A percentile compares a stretch with the other conserved stretches of the same genome.
These are phyloP conservation scores for Raddia guianensis DNA, from an alignment of 176 grass and related monocot species.

Conservation along the genomic window DNA sequence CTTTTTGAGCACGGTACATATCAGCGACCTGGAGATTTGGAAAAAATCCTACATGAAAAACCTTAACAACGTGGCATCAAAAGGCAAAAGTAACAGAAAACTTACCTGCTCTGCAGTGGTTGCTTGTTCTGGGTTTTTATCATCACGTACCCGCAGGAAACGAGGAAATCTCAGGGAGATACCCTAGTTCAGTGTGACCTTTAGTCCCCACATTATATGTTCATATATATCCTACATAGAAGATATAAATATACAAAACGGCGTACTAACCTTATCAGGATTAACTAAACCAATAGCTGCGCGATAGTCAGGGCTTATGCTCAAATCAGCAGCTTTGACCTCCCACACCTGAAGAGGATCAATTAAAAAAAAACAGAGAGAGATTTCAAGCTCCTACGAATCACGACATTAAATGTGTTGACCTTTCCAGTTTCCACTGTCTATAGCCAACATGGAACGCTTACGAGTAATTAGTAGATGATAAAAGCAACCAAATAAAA, in stretches of 20 bases:
- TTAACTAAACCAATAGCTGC: constrained; percentile 92
- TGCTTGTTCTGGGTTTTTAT: constrained; percentile 89
- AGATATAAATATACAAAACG: not conserved
- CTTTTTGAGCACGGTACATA: constrained; percentile 93
- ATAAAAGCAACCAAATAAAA: not conserved
- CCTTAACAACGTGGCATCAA: not conserved
- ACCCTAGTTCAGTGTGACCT: constrained; percentile 57
- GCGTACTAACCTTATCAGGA: constrained; percentile 75
- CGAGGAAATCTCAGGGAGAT: constrained; percentile 98
- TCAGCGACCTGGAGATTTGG: constrained; percentile 76
- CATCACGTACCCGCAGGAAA: constrained; percentile 77
- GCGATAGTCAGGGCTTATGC: constrained; percentile 97
- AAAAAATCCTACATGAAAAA: constrained; percentile 8
- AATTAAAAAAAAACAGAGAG: not conserved
- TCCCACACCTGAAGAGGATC: constrained; percentile 79
- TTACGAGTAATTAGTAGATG: no score
- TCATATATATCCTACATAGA: not conserved
- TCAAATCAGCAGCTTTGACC: constrained; percentile 98
- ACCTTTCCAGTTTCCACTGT: no score
- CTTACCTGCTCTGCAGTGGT: constrained; percentile 85
- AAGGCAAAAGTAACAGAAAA: not conserved
- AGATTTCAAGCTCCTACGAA: constrained; percentile 3
- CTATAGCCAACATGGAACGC: no score
- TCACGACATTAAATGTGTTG: not conserved
- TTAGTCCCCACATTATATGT: constrained; percentile 37